Base-by-base conservation (phyloP, 495 filamentous ascomycete species). In the Lasiosphaeris hirsuta region DNA sequence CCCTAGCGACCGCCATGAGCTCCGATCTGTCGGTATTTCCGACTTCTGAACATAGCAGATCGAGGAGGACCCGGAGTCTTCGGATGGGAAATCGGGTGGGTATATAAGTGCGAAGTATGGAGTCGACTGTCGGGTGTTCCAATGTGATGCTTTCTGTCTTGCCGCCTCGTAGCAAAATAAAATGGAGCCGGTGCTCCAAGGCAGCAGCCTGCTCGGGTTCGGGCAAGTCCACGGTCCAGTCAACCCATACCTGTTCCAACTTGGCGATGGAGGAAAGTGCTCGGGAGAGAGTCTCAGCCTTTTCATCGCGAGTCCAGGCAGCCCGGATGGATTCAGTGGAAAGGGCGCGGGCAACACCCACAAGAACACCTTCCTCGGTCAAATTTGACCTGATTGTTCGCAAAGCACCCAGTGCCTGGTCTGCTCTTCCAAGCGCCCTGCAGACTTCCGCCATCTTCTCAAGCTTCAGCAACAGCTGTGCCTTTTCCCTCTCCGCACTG, bases 361-460 rank as follows among this genome's bases (percentile, higher is more conserved):
- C 54, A n/a, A 84, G 67, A 7, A 77, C 69, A 10, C 76, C 79
- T 50, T 79, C 69, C 5, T 72, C 69, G 40, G 81, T 58, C 53
- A 81, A 59, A 54, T 69, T 76, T 11, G 72, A 74, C 56, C 73
- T 69, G 37, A 76, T 75, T 18, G 67, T 53, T 18, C 73, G 72
- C 7, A 84, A 66, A 3, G 70, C 69, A 10, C 68, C 58, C 10
- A 80, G 63, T 8, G 78, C 75, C 58, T 81, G 73, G 1, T 76
- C 72, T 10, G 54, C 43, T 38, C 75, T 69, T 3, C 72, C 72
- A 0, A 71, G 56, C 0, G 62, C 53, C 57, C 65, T 65, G 57
- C 70, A 75, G 3, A 78, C 50, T 10, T 82, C 80, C 7, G 76
- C 76, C 54, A 80, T 71, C 30, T 71, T 64, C 54, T 84, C 81